A percentile compares a stretch with the other conserved stretches of the same genome.
phyloP scores from a whole-genome alignment of 1,284 basidiomycete species.

The Termitomyces sp. region DNA sequence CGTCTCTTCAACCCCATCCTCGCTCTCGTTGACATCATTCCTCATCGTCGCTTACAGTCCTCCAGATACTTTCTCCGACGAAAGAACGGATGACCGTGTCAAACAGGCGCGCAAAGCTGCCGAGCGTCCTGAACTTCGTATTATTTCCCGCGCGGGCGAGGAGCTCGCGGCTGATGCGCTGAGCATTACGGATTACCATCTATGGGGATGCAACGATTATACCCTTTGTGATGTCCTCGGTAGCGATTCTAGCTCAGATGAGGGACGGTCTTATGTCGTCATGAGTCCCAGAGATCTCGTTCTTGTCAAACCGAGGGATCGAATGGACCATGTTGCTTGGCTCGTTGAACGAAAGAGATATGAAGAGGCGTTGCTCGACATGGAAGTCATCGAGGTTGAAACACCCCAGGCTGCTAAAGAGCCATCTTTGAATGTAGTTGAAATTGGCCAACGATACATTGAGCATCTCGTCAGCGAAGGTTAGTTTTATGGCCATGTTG shows the following conservation, averaged over 20 bases:
- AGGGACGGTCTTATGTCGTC: slow-evolving; percentile 64
- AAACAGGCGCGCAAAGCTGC: slow-evolving; percentile 78
- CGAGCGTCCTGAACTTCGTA: slow-evolving; percentile 87
- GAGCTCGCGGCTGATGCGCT: slow-evolving; percentile 87
- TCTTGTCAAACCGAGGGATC: slow-evolving; percentile 81
- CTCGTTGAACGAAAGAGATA: slow-evolving; percentile 83
- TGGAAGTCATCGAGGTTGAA: slow-evolving; percentile 59
- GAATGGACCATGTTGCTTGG: slow-evolving; percentile 90
- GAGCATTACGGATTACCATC: slow-evolving; percentile 71
- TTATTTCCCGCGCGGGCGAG: slow-evolving; percentile 86
- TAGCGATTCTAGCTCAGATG: slow-evolving; percentile 21
- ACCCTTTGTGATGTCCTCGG: slow-evolving; percentile 45
- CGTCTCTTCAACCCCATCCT: slow-evolving; percentile 18
- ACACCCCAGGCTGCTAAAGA: slow-evolving; percentile 23
- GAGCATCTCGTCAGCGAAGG: slow-evolving; percentile 75
- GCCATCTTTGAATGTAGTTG: slow-evolving; percentile 53
- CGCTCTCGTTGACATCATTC: slow-evolving; percentile 57
- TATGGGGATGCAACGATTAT: slow-evolving; percentile 94
- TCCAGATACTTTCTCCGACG: slow-evolving; percentile 64
- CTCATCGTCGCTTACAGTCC: slow-evolving; percentile 81
- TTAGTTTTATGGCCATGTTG: slow-evolving; percentile 24
- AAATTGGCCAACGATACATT: slow-evolving; percentile 83
- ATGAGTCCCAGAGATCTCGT: slow-evolving; percentile 85
- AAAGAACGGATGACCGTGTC: slow-evolving; percentile 65
- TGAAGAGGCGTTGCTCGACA: slow-evolving; percentile 82